Base-by-base conservation (phyloP, 371 early-diverging fungal genomes). In the Mortierella sp. region DNA sequence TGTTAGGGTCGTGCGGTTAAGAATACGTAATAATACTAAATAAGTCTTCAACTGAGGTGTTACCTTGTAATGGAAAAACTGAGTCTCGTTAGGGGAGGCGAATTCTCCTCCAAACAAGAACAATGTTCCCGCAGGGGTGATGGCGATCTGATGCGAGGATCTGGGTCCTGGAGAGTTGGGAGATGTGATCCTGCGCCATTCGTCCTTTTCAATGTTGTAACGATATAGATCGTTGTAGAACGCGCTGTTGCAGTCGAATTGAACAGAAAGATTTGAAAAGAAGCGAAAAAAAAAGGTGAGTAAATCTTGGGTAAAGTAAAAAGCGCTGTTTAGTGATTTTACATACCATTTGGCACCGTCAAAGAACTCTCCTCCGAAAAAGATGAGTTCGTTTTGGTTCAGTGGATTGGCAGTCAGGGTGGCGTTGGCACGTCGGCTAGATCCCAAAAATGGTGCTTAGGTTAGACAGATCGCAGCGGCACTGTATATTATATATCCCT, bases 301-400 rank as follows among this genome's bases (percentile, higher is more conserved):
- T 30, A 27, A 24, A 30, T 24, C 14, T 2, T 4, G 12, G 30
- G 9, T n/a, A 17, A 12, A 7, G 30, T 34, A 32, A n/a, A 32
- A 14, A 8, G 14, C 44, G 17, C n/a, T 5, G 12, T 2, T 19
- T 15, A 2, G 15, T 28, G 15, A 8, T 31, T 50, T 6, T 28
- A 6, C 14, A 60, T 69, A 75, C 76, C 76, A 75, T 64, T 55
- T 59, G 21, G 65, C 76, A 9, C 90, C 90, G 56, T 88, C 82
- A 64, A 79, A 87, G 52, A 79, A 83, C 70, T 90, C 89, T 48
- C 89, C 84, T 43, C 89, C 90, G 79, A 90, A 90, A 60, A 90
- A 79, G 46, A 86, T 72, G 28, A 89, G 70, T 44, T 86, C 86
- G 52, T 80, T 66, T 19, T 66, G 48, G 59, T 85, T 83, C 52